phyloP scores from a whole-genome alignment of 2,329 filamentous ascomycete species.

The Arthrobotrys pseudoclavata region DNA sequence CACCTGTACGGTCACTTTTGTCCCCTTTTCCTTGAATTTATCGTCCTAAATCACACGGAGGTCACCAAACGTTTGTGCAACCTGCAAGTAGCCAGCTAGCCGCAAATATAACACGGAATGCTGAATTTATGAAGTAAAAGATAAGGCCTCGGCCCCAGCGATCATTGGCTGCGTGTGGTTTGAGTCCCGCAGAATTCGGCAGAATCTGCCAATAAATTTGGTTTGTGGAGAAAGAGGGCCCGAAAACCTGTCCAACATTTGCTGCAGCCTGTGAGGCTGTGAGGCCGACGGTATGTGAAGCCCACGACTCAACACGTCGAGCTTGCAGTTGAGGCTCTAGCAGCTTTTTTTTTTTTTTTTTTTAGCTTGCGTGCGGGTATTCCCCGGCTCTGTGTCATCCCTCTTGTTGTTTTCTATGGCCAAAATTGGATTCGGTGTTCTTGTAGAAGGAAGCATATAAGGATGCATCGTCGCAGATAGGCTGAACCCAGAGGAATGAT shows the following conservation, averaged over 20 bases:
- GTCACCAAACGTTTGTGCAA: conserved; percentile 10
- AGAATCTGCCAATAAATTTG: conserved; percentile 13
- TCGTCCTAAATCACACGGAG: not conserved
- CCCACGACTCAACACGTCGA: conserved; percentile 2
- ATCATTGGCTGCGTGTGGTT: not conserved
- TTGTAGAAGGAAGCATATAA: conserved; percentile 19
- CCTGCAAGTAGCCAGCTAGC: not conserved
- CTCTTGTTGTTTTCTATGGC: not conserved
- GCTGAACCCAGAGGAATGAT: not conserved
- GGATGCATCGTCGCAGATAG: not conserved
- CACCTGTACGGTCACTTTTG: not conserved
- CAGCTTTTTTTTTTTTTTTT: not conserved
- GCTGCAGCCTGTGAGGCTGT: conserved; percentile 35
- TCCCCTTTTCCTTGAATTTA: conserved; percentile 1
- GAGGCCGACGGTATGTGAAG: conserved; percentile 21
- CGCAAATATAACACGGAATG: conserved; percentile 20
- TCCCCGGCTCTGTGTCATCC: not conserved
- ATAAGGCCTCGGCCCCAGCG: not conserved
- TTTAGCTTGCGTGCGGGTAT: not conserved
- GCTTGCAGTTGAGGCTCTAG: conserved; percentile 24
- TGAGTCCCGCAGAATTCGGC: conserved; percentile 1
- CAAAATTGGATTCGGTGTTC: not conserved
- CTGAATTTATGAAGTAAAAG: not conserved
- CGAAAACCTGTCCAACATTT: conserved; percentile 11
- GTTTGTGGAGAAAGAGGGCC: conserved; percentile 9